phyloP scores from a whole-genome alignment of 768 basidiomycete species.

The Exsudoporus frostii region DNA sequence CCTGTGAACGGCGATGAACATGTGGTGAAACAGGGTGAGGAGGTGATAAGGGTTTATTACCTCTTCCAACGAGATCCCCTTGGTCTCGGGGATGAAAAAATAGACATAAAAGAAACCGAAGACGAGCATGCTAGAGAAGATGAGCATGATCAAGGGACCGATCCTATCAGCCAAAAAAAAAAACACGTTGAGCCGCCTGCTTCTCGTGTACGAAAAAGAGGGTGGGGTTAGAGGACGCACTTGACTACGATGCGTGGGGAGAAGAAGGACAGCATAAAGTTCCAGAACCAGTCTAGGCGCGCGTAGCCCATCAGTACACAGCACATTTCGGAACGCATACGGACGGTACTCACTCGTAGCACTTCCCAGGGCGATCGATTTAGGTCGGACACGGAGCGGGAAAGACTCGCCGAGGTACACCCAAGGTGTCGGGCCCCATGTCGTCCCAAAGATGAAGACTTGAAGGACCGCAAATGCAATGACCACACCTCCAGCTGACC shows the following conservation, averaged over 20 bases:
- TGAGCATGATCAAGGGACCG: constrained; percentile 69
- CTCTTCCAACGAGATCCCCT: constrained; percentile 71
- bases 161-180: constrained; percentile 38
- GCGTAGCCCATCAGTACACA: constrained; percentile 3
- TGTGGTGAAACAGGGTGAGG: not conserved
- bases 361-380: constrained; percentile 74
- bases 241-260: constrained; percentile 59
- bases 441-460: constrained; percentile 66
- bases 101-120: constrained; percentile 73
- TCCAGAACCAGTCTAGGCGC: constrained; percentile 61
- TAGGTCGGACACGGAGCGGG: constrained; percentile 76
- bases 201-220: not conserved
- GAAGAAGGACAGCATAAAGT: constrained; percentile 72
- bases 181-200: not conserved
- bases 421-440: constrained; percentile 78
- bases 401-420: constrained; percentile 79
- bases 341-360: constrained; percentile 39
- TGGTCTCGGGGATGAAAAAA: constrained; percentile 78
- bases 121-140: constrained; percentile 72
- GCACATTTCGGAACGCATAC: not conserved
- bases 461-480: constrained; percentile 80
- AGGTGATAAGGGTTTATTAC: not conserved
- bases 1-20: constrained; percentile 35
- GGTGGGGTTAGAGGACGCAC: constrained; percentile 29
- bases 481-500: constrained; percentile 57